Evolutionary conservation across 208 protist species (phyloP), one percentile per base, ranked within the genome.

Genomic region (Naegleria fowleri): DNA sequence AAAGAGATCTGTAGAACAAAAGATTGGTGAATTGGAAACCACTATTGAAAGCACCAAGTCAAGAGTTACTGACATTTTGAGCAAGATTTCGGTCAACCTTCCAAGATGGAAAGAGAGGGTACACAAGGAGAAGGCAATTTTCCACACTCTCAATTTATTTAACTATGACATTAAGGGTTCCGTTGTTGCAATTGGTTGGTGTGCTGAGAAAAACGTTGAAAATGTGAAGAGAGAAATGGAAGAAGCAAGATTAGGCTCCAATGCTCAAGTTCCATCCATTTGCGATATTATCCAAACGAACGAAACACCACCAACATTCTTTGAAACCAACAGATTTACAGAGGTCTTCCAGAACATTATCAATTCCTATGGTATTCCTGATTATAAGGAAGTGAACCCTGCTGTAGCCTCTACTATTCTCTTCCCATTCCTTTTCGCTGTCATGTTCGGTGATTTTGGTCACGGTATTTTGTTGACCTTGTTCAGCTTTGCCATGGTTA

Each of bases 401-500:
- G 97, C 96, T 38, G 96, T 98, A 39, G 98, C 99, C 90, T 98
- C 98, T 39, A 97, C 99, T 89, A 96, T 99, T 59, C 99, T 98
- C 55, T 99, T 99, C 94, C 99, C 99, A 40, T 99, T 99, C 95
- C 94, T 99, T 6, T 99, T 99, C 93, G 98, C 97, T 88, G 96
- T 99, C 89, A 99, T 99, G 99, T 99, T 99, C 94, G 99, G 99
- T 90, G 99, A 99, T 93, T 94, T 99, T 55, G 98, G 98, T 55
- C 99, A 99, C 94, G 99, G 98, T 87, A 40, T 98, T 83, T 95
- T 99, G 39, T 93, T 99, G 38, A 95, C 97, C 75, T 48, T 98
- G 51, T 94, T 97, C 59, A 95, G 96, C 29, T 89, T 94, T 9
- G 95, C 95, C 90, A 87, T 99, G 38, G 92, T 98, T 39, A 93